phyloP scores from a whole-genome alignment of 495 filamentous ascomycete species.

The Xeromyces bisporus region DNA sequence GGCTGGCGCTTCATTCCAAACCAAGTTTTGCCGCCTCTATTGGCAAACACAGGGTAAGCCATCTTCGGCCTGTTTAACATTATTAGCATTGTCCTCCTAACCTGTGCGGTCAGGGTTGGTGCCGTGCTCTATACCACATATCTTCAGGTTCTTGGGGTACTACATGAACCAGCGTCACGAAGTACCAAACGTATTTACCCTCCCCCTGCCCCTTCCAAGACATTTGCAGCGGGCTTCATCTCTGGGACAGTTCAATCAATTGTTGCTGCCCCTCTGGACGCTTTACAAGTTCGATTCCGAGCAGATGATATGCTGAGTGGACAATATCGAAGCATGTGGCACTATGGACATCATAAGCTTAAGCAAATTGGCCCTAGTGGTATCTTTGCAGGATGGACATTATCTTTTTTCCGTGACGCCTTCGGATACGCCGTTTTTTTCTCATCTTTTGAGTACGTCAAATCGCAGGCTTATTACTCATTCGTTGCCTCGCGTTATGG shows the following conservation, averaged over 20 bases:
- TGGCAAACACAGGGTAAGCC: slow-evolving; percentile 57
- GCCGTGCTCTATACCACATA: slow-evolving; percentile 80
- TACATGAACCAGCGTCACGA: slow-evolving; percentile 57
- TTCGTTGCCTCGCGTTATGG: slow-evolving; percentile 71
- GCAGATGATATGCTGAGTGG: slow-evolving; percentile 50
- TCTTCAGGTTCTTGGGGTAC: slow-evolving; percentile 53
- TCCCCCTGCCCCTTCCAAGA: slow-evolving; percentile 44
- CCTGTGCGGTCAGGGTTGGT: slow-evolving; percentile 57
- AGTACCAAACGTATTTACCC: slow-evolving; percentile 57
- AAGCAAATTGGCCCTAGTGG: slow-evolving; percentile 63
- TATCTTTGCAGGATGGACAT: slow-evolving; percentile 64
- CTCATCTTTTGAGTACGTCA: slow-evolving; percentile 69
- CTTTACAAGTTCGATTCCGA: slow-evolving; percentile 64
- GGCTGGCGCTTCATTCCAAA: slow-evolving; percentile 82
- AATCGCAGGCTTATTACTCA: slow-evolving; percentile 67
- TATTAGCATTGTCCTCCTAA: too few relatives aligned
- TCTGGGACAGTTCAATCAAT: slow-evolving; percentile 67
- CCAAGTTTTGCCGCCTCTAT: slow-evolving; percentile 68
- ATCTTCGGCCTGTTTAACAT: too few relatives aligned
- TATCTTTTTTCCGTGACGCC: slow-evolving; percentile 67
- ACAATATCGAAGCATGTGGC: slow-evolving; percentile 66
- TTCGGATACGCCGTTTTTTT: slow-evolving; percentile 76
- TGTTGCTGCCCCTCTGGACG: slow-evolving; percentile 75
- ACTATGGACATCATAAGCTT: slow-evolving; percentile 56
- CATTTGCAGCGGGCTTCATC: slow-evolving; percentile 60